phyloP scores from a whole-genome alignment of 148 eudicot genomes.

The Rhododendron griersonianum region DNA sequence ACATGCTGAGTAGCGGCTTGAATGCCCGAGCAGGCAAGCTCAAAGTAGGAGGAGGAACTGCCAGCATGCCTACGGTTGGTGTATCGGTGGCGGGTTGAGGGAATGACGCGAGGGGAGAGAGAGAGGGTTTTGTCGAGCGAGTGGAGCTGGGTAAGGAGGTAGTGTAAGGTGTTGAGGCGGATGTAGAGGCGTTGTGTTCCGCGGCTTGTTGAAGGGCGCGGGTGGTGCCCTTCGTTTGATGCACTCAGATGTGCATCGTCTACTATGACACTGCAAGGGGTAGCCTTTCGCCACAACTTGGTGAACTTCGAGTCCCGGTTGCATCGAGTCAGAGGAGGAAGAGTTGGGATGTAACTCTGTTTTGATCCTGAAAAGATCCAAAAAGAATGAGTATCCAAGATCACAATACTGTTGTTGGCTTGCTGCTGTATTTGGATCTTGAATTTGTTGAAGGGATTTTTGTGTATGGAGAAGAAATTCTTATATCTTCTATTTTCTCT shows the following conservation, averaged over 20 bases:
- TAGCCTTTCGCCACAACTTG: slow-evolving; percentile 68
- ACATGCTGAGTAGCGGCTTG: slow-evolving; percentile 60
- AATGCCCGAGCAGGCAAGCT: slow-evolving; percentile 40
- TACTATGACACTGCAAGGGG: slow-evolving; percentile 42
- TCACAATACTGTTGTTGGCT: neutral
- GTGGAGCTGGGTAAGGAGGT: slow-evolving; percentile 65
- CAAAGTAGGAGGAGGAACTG: slow-evolving; percentile 50
- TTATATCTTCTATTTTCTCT: neutral
- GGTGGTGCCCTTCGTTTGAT: slow-evolving; percentile 46
- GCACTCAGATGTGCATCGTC: slow-evolving; percentile 31
- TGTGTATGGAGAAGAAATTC: neutral
- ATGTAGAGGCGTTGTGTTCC: slow-evolving; percentile 94
- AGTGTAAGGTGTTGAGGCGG: slow-evolving; percentile 86
- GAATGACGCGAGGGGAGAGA: slow-evolving; percentile 45
- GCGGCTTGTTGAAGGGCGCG: slow-evolving; percentile 89
- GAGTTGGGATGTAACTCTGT: slow-evolving; percentile 84
- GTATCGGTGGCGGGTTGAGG: slow-evolving; percentile 28
- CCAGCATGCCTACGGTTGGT: slow-evolving; percentile 33
- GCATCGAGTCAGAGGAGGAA: slow-evolving; percentile 91
- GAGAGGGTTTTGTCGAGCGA: slow-evolving; percentile 66
- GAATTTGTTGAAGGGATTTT: neutral
- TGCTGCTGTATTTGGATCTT: neutral
- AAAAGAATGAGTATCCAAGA: neutral
- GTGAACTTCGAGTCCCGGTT: slow-evolving; percentile 58
- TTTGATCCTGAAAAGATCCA: slow-evolving; percentile 57